Evolutionary conservation across 129 eudicot genomes (phyloP).

Genomic region (Chrysanthemum seticuspe): DNA sequence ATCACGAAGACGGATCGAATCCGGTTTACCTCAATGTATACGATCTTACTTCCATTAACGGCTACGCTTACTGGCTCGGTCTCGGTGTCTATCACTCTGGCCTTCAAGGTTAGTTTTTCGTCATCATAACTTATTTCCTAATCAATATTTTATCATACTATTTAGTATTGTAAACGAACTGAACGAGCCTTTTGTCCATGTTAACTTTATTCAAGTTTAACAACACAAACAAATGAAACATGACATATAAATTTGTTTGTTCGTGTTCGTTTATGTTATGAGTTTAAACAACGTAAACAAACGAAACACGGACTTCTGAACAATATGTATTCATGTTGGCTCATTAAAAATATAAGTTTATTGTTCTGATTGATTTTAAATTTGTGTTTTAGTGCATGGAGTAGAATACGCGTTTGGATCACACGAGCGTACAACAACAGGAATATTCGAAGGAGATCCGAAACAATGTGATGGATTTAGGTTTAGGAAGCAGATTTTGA

Average conservation of each 20-base stretch:
- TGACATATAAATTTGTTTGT: too few relatives aligned
- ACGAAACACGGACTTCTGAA: too few relatives aligned
- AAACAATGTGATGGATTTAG: slow-evolving; percentile 72
- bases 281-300: too few relatives aligned
- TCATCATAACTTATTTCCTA: not conserved
- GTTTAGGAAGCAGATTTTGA: slow-evolving; percentile 65
- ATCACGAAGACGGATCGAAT: slow-evolving; percentile 41
- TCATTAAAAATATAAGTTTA: not conserved
- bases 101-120: slow-evolving; percentile 56
- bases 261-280: too few relatives aligned
- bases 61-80: slow-evolving; percentile 89
- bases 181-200: too few relatives aligned
- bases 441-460: slow-evolving; percentile 80
- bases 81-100: slow-evolving; percentile 92
- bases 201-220: too few relatives aligned
- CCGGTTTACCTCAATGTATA: slow-evolving; percentile 80
- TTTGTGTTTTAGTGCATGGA: slow-evolving; percentile 57
- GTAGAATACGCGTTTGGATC: slow-evolving; percentile 93
- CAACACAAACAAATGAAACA: too few relatives aligned
- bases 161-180: too few relatives aligned
- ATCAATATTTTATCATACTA: too few relatives aligned
- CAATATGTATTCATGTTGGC: too few relatives aligned
- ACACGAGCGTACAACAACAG: slow-evolving; percentile 75
- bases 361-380: not conserved
- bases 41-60: slow-evolving; percentile 78